Evolutionary conservation across 495 filamentous ascomycete genomes (phyloP).

Genomic region (Mycothermus thermophilus): DNA sequence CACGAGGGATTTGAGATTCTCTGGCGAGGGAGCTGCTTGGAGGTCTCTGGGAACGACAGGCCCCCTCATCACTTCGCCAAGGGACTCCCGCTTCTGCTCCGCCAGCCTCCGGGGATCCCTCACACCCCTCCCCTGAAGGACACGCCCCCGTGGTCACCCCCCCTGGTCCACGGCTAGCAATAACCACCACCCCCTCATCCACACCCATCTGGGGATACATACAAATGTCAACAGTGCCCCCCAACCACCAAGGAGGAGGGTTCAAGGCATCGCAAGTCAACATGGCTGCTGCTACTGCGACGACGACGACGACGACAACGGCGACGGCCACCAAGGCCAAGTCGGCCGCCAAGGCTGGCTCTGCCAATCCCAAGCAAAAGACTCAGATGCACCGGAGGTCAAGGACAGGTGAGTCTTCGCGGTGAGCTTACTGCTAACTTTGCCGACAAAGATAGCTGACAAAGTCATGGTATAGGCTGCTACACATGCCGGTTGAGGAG

Average conservation of each 20-base stretch:
- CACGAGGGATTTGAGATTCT: conserved; percentile 17
- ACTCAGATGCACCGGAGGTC: conserved; percentile 84
- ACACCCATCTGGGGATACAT: conserved; percentile 26
- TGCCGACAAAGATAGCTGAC: neutral
- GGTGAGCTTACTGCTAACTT: conserved; percentile 6
- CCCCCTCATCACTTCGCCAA: too few species aligned
- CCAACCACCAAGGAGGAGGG: conserved; percentile 36
- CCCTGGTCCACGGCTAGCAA: too few species aligned
- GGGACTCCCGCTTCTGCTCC: conserved; percentile 37
- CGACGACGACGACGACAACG: conserved; percentile 24
- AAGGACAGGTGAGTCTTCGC: conserved; percentile 59
- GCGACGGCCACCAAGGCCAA: conserved; percentile 43
- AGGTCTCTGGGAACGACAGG: conserved; percentile 7
- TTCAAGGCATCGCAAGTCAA: conserved; percentile 41
- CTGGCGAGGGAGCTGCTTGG: conserved; percentile 3
- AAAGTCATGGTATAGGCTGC: conserved; percentile 50
- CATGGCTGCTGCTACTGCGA: conserved; percentile 39
- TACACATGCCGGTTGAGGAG: conserved; percentile 89
- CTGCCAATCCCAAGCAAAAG: conserved; percentile 45
- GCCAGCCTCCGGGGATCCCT: conserved; percentile 27
- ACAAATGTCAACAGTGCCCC: conserved; percentile 50
- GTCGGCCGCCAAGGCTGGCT: conserved; percentile 38
- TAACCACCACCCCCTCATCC: too few species aligned
- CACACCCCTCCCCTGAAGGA: conserved; percentile 13
- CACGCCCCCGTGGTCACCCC: conserved; percentile 15